Percentiles rank a stretch among this genome's conserved stretches.
phyloP scores from a whole-genome alignment of 2,329 filamentous ascomycete genomes.

The Penicillium sp. region DNA sequence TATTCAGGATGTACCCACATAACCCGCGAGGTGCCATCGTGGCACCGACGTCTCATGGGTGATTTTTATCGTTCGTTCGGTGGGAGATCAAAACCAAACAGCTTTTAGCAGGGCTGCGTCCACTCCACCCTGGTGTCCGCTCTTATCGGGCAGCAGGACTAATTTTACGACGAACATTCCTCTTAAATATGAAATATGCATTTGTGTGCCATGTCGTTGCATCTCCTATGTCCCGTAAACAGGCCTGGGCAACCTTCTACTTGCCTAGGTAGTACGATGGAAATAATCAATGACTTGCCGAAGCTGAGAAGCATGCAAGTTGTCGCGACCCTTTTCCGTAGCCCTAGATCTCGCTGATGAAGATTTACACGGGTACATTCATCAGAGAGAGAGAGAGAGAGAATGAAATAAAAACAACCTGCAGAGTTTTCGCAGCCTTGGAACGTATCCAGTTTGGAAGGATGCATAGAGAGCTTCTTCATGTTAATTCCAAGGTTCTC shows the following conservation, averaged over 20 bases:
- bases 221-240: not conserved
- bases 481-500: too few relatives aligned
- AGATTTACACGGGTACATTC: too few relatives aligned
- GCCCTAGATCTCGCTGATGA: too few relatives aligned
- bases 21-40: conserved; percentile 24
- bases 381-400: too few relatives aligned
- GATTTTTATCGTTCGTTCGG: conserved; percentile 41
- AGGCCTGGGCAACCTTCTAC: too few relatives aligned
- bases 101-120: conserved; percentile 49
- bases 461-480: not conserved
- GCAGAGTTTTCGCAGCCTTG: too few relatives aligned
- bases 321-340: too few relatives aligned
- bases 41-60: conserved; percentile 37
- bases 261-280: too few relatives aligned
- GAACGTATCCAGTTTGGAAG: not conserved
- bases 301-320: too few relatives aligned
- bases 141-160: conserved; percentile 41
- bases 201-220: not conserved
- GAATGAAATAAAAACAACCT: too few relatives aligned
- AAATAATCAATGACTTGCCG: too few relatives aligned
- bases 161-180: conserved; percentile 44
- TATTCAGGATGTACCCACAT: conserved; percentile 16
- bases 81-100: conserved; percentile 46
- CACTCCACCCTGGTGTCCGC: conserved; percentile 47
- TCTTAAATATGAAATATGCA: not conserved